Evolutionary conservation across 179 eudicot genomes (phyloP).

Genomic region (Spergularia azorica): DNA sequence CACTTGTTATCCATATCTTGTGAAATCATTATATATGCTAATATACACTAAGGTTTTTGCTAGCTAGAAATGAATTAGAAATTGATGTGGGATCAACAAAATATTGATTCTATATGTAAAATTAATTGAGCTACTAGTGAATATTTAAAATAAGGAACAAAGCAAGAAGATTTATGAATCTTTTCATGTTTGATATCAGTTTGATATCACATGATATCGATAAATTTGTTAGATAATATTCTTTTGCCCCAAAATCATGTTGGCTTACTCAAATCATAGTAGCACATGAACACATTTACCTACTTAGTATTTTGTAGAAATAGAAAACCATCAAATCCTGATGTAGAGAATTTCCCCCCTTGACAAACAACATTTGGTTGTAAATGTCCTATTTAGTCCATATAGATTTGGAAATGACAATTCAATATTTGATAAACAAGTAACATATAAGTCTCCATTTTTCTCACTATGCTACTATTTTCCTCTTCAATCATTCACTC

Average conservation of each 20-base stretch:
- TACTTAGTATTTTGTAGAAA: background rate
- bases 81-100: background rate
- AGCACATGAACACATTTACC: background rate
- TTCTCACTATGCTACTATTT: background rate
- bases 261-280: background rate
- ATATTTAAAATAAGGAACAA: background rate
- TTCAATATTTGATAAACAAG: too few relatives aligned
- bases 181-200: too few relatives aligned
- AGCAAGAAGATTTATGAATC: background rate
- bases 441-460: too few relatives aligned
- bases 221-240: background rate
- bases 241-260: background rate
- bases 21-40: background rate
- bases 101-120: too few relatives aligned
- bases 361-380: background rate
- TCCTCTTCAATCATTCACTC: too few relatives aligned
- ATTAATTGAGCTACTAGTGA: too few relatives aligned
- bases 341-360: background rate
- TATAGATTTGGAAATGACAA: background rate
- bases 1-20: background rate
- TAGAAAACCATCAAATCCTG: slow-evolving; percentile 6
- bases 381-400: background rate
- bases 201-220: background rate
- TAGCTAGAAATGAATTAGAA: background rate
- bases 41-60: background rate